phyloP scores from a whole-genome alignment of 2,329 filamentous ascomycete genomes.

The Xylariaceae sp. region DNA sequence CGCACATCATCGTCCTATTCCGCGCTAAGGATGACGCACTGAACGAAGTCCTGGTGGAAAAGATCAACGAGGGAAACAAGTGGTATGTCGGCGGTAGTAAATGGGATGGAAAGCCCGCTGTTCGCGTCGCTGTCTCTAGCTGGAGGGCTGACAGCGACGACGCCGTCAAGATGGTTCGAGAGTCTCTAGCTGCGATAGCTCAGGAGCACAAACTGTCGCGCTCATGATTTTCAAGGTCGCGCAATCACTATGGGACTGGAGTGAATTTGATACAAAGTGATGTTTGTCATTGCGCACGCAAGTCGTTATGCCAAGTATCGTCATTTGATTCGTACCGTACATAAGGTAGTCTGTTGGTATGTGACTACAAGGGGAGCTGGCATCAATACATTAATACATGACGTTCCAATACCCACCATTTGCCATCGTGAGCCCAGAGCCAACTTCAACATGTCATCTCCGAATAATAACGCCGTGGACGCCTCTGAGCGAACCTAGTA shows the following conservation, averaged over 20 bases:
- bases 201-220: slow-evolving; percentile 13
- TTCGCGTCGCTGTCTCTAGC: slow-evolving; percentile 81
- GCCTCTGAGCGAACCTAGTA: no score
- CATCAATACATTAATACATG: no score
- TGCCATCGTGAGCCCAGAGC: no score
- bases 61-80: slow-evolving; percentile 69
- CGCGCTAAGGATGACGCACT: slow-evolving; percentile 62
- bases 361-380: no score
- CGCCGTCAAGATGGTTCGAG: slow-evolving; percentile 64
- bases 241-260: background rate
- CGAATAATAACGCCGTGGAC: no score
- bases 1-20: slow-evolving; percentile 75
- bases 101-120: slow-evolving; percentile 73
- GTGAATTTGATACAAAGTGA: no score
- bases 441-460: no score
- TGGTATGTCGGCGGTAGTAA: slow-evolving; percentile 82
- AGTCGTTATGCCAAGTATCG: no score
- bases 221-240: background rate
- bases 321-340: no score
- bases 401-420: no score
- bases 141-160: slow-evolving; percentile 71
- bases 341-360: no score
- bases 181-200: slow-evolving; percentile 56
- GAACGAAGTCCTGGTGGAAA: slow-evolving; percentile 65
- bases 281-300: no score